phyloP scores from a whole-genome alignment of 306 rosid species.

The Argentina anserina region DNA sequence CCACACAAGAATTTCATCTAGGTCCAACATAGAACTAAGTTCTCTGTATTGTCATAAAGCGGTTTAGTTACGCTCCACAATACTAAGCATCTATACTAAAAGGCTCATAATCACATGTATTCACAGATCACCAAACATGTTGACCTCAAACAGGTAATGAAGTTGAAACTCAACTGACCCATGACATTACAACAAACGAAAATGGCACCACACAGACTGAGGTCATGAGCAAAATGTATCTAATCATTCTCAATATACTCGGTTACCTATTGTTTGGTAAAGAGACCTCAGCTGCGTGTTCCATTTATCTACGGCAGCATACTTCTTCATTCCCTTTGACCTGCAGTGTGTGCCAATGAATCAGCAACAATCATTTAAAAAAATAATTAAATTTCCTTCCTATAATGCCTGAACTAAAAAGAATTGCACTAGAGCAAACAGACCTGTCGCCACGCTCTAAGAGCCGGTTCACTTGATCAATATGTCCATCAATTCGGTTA shows the following conservation, averaged over 20 bases:
- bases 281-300: not conserved
- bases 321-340: conserved; percentile 5
- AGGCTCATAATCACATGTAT: not conserved
- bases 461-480: conserved; percentile 91
- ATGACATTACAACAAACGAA: not conserved
- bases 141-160: not conserved
- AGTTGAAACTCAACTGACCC: conserved; percentile 8
- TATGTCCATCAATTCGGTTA: conserved; percentile 90
- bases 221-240: not conserved
- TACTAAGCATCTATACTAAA: not conserved
- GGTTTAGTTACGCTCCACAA: not conserved
- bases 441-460: conserved; percentile 87
- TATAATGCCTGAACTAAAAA: conserved; percentile 15
- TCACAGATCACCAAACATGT: conserved; percentile 10
- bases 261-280: conserved; percentile 50
- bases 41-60: not conserved
- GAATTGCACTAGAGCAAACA: not conserved
- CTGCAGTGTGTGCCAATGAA: conserved; percentile 4
- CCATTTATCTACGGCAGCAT: conserved; percentile 76
- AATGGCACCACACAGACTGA: conserved; percentile 2
- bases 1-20: too few relatives aligned
- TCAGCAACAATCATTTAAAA: not conserved
- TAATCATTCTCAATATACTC: conserved; percentile 41
- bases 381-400: not conserved
- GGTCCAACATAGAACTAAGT: too few relatives aligned